Evolutionary conservation across 176 grass and related monocot species (phyloP), one percentile per base, ranked within the genome.

Genomic region (Phyllostachys edulis): DNA sequence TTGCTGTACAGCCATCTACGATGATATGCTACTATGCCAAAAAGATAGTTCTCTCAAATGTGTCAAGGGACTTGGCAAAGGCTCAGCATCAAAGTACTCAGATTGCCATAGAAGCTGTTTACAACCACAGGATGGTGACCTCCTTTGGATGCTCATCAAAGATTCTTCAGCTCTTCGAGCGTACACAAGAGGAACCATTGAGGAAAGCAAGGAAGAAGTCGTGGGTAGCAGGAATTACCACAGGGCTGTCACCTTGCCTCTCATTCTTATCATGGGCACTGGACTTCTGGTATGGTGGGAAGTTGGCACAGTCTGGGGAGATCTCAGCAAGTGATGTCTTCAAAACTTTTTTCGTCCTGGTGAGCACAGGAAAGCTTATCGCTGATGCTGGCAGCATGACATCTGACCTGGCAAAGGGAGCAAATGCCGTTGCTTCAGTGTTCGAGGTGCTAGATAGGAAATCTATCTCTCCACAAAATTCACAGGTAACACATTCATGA

Each of bases 331-430:
- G 96, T 76, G 96, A 95, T 88, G 88, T 99, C 70, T 99, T 99
- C 90, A 99, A 99, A 87, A 99, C 96, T 9, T 99, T 99, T 85
- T 99, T 95, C 40, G 94, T 98, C 44, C 80, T 98, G 89, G 96
- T 98, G 56, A 98, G 96, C 86, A 98, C 96, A 13, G 96, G 96
- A 63, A 99, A 99, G 83, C 71, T 99, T 81, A 99, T 99, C 2
- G 93, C 93, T 77, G 96, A 99, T 78, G 96, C 96, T 59, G 93
- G 96, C 13, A 99, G 96, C 89, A 99, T 99, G 96, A 99, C 96
- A 52, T 95, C 93, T 14, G 96, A 98, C 72, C 84, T 98, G 52
- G 96, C 96, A 63, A 98, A 98, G 89, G 96, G 96, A 75, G 78
- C 93, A n/a, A 90, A 91, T 52, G 96, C 96, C 20, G 93, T 99